Conservation (phyloP, 2,329 filamentous ascomycete genomes). For the Pseudogymnoascus sp. region DNA sequence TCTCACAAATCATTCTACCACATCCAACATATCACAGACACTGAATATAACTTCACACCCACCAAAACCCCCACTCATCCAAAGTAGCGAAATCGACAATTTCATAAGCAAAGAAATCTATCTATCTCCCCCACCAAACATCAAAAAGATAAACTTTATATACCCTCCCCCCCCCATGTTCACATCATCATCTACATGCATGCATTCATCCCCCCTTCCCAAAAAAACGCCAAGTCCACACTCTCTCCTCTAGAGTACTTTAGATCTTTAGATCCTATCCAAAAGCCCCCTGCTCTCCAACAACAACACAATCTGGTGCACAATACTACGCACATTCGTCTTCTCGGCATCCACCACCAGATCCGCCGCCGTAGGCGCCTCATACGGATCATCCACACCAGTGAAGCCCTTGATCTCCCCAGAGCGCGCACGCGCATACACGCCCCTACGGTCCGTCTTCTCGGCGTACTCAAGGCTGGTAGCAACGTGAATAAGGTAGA, state of each 20-base stretch:
- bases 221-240: not conserved
- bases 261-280: slow-evolving; percentile 45
- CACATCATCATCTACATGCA: not conserved
- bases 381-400: slow-evolving; percentile 95
- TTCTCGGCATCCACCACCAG: slow-evolving; percentile 78
- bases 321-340: slow-evolving; percentile 83
- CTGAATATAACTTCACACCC: not conserved
- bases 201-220: not conserved
- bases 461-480: slow-evolving; percentile 89
- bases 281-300: slow-evolving; percentile 84
- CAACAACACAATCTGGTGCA: slow-evolving; percentile 92
- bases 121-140: not conserved
- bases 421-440: slow-evolving; percentile 74
- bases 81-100: not conserved
- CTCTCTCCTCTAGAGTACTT: too few relatives aligned
- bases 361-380: slow-evolving; percentile 73
- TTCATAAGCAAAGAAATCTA: slow-evolving; percentile 2
- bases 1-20: not conserved
- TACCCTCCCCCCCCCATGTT: not conserved
- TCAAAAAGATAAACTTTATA: not conserved
- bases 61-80: not conserved
- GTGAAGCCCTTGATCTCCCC: slow-evolving; percentile 98
- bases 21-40: not conserved
- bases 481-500: slow-evolving; percentile 92
- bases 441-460: slow-evolving; percentile 87